Evolutionary conservation across 2,329 filamentous ascomycete genomes (phyloP), one percentile per base, ranked within the genome.

Genomic region (Penicillium sp.): DNA sequence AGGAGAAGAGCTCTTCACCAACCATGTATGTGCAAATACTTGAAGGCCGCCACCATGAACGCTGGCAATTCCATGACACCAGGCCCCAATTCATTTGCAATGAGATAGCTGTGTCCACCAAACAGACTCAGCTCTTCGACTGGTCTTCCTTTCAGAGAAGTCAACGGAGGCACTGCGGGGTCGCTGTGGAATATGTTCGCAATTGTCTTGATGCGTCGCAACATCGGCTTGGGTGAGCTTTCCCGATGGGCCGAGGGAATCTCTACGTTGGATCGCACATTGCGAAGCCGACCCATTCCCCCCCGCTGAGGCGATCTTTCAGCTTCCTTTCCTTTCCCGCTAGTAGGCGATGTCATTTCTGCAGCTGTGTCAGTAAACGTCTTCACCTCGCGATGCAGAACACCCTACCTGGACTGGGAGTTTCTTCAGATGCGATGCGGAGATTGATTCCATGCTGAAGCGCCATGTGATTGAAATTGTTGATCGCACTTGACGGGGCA

Each of bases 111-210:
- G 52, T 76, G 65, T 6, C 77, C 77, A 45, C 77, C 77, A 22
- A 79, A 67, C 11, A 74, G 73, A 43, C 74, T 67, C 18, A 79
- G 64, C n/a, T 66, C 70, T 47, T 78, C 75, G 14, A 79, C 42
- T 11, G 66, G 60, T 44, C 61, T 73, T n/a, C 71, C 73, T 43
- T 59, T 67, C 48, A 78, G 56, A 10, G 70, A 68, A 40, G 66
- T 66, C 62, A 75, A 70, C 6, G 63, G 61, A 43, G 5, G 5
- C 24, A 8, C 24, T 27, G 18, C 18, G 24, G 24, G 24, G 24
- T 27, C 5, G 58, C 56, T 10, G 62, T 56, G 52, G 52, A 57
- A 6, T 18, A 77, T 53, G 40, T 63, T 68, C 5, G 68, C 69
- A 48, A 77, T 68, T 14, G 75, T 77, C 59, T 70, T 77, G 48